Conservation (phyloP, 768 basidiomycete species). For the Russula vinacea region DNA sequence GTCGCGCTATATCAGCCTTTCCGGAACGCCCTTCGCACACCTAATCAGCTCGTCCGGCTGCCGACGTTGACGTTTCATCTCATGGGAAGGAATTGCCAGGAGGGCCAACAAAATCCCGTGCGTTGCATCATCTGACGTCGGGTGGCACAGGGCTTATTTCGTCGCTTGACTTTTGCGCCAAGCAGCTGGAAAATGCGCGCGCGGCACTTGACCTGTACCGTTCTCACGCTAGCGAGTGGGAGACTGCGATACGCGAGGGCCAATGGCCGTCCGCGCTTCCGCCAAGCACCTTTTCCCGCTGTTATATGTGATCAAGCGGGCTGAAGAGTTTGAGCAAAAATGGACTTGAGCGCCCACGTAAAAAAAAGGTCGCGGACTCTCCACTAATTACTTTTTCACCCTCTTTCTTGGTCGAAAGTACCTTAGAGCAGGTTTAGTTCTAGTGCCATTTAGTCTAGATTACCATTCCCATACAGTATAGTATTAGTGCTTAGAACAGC, state of each 20-base stretch:
- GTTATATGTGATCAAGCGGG: conserved; percentile 50
- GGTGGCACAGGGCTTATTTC: conserved; percentile 17
- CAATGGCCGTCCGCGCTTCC: conserved; percentile 77
- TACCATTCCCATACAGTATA: conserved; percentile 8
- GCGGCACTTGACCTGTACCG: conserved; percentile 52
- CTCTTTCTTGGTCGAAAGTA: conserved; percentile 10
- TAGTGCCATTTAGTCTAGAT: conserved; percentile 11
- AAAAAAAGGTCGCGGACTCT: neutral
- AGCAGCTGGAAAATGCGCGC: conserved; percentile 74
- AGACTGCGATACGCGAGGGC: conserved; percentile 51
- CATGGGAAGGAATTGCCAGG: conserved; percentile 74
- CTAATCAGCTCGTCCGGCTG: conserved; percentile 66
- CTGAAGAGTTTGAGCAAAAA: neutral
- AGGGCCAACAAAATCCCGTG: conserved; percentile 69
- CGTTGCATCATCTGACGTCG: conserved; percentile 34
- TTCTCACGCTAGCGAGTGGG: conserved; percentile 64
- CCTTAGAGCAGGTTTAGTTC: conserved; percentile 6
- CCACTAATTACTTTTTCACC: neutral
- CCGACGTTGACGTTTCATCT: conserved; percentile 80
- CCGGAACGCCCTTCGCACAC: conserved; percentile 62
- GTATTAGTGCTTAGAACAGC: conserved; percentile 3
- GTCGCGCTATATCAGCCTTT: conserved; percentile 82
- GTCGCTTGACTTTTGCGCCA: conserved; percentile 16
- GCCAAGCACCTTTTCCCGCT: conserved; percentile 76
- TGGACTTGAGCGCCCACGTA: neutral